Base-by-base conservation (phyloP, 805 yeast species). In the Pichia rugopelliculosa region DNA sequence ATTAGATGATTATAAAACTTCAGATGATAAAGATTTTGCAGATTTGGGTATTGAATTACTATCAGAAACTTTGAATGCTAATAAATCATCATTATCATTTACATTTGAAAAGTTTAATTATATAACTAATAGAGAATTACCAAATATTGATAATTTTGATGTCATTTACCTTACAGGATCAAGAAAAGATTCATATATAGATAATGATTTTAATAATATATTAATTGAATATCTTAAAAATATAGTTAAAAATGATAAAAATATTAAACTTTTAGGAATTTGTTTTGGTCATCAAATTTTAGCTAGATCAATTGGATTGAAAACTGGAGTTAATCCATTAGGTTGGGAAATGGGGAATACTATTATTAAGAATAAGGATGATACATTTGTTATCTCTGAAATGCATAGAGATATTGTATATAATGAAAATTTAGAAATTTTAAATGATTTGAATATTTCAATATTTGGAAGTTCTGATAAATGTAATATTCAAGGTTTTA, bases 201-300 rank as follows among this genome's bases (percentile, higher is more conserved):
- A 66, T 11, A 59, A 21, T 75, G 80, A 80, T 68, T 79, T 40
- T 47, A 57, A 25, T 33, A 24, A 40, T 13, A 57, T 56, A 12
- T 57, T 78, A 37, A 64, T 67, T 34, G 59, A 64, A 4, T 77
- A 69, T 57, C 48, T 71, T 26, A 58, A 44, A 40, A 36, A 45
- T 3, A 26, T 55, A 20, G 21, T 49, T 41, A 39, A 52, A 56
- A 21, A 51, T 24, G 49, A 53, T 23, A 49, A 50, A 6, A 49
- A 57, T 27, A 64, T 73, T n/a, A 83, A 84, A 2, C 48, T 80
- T 4, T 73, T 77, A 6, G 95, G 95, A 4, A 69, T 88, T 38
- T 88, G 96, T 63, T 88, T 87, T 61, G 96, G 96, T 6, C 96
- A 89, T 64, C 96, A 88, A 61, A 72, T 87, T 22, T 62, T 88